Base-by-base conservation (phyloP, 2,329 filamentous ascomycete species). In the Pseudogymnoascus sp. region DNA sequence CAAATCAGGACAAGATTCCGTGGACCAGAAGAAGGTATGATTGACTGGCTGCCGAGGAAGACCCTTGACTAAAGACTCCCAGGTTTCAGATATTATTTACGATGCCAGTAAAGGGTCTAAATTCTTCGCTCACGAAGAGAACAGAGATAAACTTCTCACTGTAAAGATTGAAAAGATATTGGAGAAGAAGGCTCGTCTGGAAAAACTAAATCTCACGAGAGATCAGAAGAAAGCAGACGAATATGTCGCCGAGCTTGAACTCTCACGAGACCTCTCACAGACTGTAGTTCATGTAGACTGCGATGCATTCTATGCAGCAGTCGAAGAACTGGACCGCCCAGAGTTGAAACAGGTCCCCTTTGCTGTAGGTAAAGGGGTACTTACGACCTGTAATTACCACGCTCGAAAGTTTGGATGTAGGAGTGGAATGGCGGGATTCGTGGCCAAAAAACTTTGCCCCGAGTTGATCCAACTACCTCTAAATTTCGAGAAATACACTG, bases 61-160 rank as follows among this genome's bases (percentile, higher is more conserved):
- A 2, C 40, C 10, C 38, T 10, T 14, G 53, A 46, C 35, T 66
- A 41, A 68, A 60, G 59, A 41, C 62, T 65, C 24, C 11, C 60
- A 89, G 86, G 92, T 99, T 60, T 96, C 93, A 2, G 93, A 98
- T 70, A 88, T 98, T 69, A 99, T 99, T 65, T 98, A 97, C 77
- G 91, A 96, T 74, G 92, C 93, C 10, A 97, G 92, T 14, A 97
- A 96, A 73, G 95, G 95, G 59, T 96, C 91, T 68, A 97, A 96
- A 74, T 99, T 89, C 78, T 99, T 98, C 82, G 90, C 89, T 69
- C 91, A 93, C 65, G 95, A 99, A 75, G 89, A 96, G 73, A 82
- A 78, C 63, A 89, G 88, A 70, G 93, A 98, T 78, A 88, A 89
- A 70, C 82, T 84, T 50, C 83, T 98, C 19, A 97, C 93, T 0